phyloP scores from a whole-genome alignment of 2,329 filamentous ascomycete genomes.

The Rutstroemia sp. region DNA sequence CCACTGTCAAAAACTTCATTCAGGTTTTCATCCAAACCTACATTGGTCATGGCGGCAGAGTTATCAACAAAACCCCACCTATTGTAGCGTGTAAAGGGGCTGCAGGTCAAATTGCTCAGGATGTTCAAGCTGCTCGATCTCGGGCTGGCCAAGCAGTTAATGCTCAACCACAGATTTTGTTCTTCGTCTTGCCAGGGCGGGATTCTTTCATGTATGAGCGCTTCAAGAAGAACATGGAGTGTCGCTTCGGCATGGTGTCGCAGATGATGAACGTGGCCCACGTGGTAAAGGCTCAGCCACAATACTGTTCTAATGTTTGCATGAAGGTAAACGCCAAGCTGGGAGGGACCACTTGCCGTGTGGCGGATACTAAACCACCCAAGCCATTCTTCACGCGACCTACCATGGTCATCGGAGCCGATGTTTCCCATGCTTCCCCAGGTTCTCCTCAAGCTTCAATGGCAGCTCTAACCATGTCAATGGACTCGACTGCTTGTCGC shows the following conservation, averaged over 20 bases:
- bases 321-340: constrained; percentile 98
- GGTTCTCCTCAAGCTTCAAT: constrained; percentile 64
- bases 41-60: constrained; percentile 50
- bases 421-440: constrained; percentile 78
- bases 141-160: constrained; percentile 16
- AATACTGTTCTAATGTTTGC: constrained; percentile 88
- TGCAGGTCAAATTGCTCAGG: constrained; percentile 11
- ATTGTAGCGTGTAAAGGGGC: constrained; percentile 24
- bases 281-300: constrained; percentile 60
- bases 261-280: constrained; percentile 70
- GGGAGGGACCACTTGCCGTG: constrained; percentile 64
- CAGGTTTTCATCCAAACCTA: constrained; percentile 56
- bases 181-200: constrained; percentile 69
- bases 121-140: constrained; percentile 11
- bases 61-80: constrained; percentile 40
- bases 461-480: constrained; percentile 79
- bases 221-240: constrained; percentile 85
- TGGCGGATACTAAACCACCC: constrained; percentile 7
- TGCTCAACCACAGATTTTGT: constrained; percentile 59
- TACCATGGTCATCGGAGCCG: constrained; percentile 79
- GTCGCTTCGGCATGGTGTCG: constrained; percentile 72
- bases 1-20: constrained; percentile 44
- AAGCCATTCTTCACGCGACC: constrained; percentile 39
- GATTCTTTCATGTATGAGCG: constrained; percentile 69
- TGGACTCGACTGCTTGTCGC: constrained; percentile 61